Conservation (phyloP, 345 rosid genomes). For the Brassica incana region DNA sequence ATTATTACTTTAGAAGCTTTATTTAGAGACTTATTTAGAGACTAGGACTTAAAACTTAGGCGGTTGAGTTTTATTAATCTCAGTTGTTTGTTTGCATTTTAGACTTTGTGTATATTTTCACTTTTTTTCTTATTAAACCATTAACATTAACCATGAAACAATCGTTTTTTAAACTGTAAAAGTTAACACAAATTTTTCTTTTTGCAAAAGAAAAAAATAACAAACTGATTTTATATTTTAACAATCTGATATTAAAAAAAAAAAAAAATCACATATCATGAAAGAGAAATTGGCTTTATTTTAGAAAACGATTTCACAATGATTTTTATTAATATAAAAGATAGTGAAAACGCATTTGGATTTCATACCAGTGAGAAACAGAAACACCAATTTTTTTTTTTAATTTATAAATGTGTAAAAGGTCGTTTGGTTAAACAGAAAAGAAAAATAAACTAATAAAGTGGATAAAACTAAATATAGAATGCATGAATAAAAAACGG, state of each 20-base stretch:
- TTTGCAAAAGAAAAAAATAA: too few relatives aligned
- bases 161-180: too few relatives aligned
- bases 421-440: background rate
- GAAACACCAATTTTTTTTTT: background rate
- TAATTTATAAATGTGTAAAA: background rate
- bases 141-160: too few relatives aligned
- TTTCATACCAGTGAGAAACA: background rate
- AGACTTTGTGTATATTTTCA: background rate
- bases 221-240: too few relatives aligned
- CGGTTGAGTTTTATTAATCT: too few relatives aligned
- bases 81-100: too few relatives aligned
- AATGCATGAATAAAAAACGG: background rate
- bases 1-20: too few relatives aligned
- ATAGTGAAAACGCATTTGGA: background rate
- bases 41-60: too few relatives aligned
- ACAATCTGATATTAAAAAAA: too few relatives aligned
- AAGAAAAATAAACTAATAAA: background rate
- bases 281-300: background rate
- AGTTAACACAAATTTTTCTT: too few relatives aligned
- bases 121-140: background rate
- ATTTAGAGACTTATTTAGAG: too few relatives aligned
- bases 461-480: background rate
- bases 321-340: too few relatives aligned
- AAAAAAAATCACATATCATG: background rate
- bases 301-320: background rate